Conservation (phyloP, 73 alveolate genomes). For the Paramecium tetraurelia region DNA sequence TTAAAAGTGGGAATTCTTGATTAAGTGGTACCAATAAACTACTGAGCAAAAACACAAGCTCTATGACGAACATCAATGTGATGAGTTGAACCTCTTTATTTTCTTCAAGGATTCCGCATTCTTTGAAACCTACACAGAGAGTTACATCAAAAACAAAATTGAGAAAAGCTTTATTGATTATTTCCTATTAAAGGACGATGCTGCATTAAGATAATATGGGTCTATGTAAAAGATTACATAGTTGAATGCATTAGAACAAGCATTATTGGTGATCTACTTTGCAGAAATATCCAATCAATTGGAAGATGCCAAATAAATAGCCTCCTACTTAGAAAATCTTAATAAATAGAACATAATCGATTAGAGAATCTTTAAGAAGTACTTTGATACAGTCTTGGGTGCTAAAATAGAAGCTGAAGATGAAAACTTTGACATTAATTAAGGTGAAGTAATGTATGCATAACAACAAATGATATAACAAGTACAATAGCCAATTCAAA, state of each 20-base stretch:
- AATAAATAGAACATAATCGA: conserved; percentile 1
- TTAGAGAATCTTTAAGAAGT: conserved; percentile 39
- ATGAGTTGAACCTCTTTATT: conserved; percentile 80
- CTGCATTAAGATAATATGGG: conserved; percentile 42
- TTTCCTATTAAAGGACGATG: conserved; percentile 49
- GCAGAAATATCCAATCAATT: conserved; percentile 24
- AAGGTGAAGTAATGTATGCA: neutral
- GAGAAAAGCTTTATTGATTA: conserved; percentile 74
- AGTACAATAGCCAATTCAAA: neutral
- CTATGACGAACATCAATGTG: conserved; percentile 66
- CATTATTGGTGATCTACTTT: conserved; percentile 58
- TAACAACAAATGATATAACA: neutral
- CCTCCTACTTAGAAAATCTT: conserved; percentile 36
- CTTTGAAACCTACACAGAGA: conserved; percentile 70
- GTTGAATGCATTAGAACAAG: conserved; percentile 70
- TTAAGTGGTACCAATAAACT: conserved; percentile 63
- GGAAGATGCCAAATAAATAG: conserved; percentile 66
- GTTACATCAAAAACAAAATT: conserved; percentile 72
- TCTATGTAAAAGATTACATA: conserved; percentile 7
- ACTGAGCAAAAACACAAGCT: conserved; percentile 73
- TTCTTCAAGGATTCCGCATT: conserved; percentile 72
- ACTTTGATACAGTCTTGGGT: conserved; percentile 68
- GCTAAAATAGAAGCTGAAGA: conserved; percentile 55
- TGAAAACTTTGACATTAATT: neutral
- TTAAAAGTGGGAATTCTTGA: conserved; percentile 60